Evolutionary conservation across 192 early-diverging fungal species (phyloP), one percentile per base, ranked within the genome.

Genomic region (Mortierella alpina): DNA sequence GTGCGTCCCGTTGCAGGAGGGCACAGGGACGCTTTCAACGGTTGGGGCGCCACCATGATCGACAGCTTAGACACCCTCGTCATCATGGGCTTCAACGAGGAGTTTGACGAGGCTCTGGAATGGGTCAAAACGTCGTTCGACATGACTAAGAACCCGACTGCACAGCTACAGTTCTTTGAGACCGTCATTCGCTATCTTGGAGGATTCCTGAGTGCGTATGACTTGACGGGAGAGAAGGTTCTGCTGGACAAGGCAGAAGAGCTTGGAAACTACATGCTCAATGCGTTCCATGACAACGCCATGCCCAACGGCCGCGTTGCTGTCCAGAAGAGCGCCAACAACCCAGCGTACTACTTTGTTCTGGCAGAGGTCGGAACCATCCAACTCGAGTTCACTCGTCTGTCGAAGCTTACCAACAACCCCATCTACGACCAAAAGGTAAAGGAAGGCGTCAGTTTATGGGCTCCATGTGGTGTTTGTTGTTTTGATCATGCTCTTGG

Each of bases 41-140:
- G 89, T 6, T 91, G 88, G 90, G 90, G 87, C 15, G 89, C 89
- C 9, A 95, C 95, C 3, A 91, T 96, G 48, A 86, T 97, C 59
- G 97, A 98, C 75, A 83, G 92, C 2, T 83, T 98, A 39, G 97
- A 98, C 72, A 96, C 96, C 1, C 84, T 97, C 42, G 89, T 89
- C 48, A 90, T 98, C 54, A 94, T 96, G 94, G 93, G 85, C 23
- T 86, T 98, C 7, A 83, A 86, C 45, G 85, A 90, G 18, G 94
- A 97, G 53, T 98, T 95, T 82, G 73, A 90, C 23, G 78, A 90
- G 55, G 94, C 94, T 0, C 86, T 90, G 67, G 73, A 93, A 0
- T 90, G 90, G 73, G 89, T 95, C 3, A 82, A 75, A 6, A 72
- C 70, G 7, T 50, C 51, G 0, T 85, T 96, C 45, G 82, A 91